phyloP scores from a whole-genome alignment of 1,284 basidiomycete species.

The Cutaneotrichosporon sp. region DNA sequence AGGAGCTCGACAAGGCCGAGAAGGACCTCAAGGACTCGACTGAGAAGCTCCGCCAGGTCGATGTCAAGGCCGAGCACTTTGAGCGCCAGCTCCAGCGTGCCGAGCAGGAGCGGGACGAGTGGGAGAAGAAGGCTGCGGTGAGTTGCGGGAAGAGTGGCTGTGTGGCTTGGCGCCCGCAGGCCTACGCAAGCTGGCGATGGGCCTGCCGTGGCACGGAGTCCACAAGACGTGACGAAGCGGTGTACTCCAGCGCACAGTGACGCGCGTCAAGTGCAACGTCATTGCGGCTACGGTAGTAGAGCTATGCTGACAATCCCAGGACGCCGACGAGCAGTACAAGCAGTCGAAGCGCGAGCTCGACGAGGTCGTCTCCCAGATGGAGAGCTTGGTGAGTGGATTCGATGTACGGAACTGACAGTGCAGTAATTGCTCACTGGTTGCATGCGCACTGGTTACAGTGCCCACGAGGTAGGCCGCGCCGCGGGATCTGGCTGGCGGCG shows the following conservation, averaged over 20 bases:
- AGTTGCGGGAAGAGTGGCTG: slow-evolving; percentile 13
- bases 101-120: slow-evolving; percentile 87
- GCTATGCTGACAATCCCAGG: slow-evolving; percentile 57
- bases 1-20: slow-evolving; percentile 92
- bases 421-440: slow-evolving; percentile 8
- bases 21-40: slow-evolving; percentile 96
- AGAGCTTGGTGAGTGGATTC: slow-evolving; percentile 59
- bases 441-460: slow-evolving; percentile 11
- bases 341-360: slow-evolving; percentile 80
- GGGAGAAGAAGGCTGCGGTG: slow-evolving; percentile 96
- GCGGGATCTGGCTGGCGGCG: slow-evolving; percentile 6
- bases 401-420: not conserved
- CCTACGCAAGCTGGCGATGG: not conserved
- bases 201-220: not conserved
- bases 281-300: not conserved
- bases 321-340: slow-evolving; percentile 70
- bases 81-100: slow-evolving; percentile 84
- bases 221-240: not conserved
- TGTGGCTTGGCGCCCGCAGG: not conserved
- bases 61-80: slow-evolving; percentile 98
- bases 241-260: not conserved
- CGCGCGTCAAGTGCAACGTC: not conserved
- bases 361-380: slow-evolving; percentile 80
- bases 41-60: slow-evolving; percentile 96
- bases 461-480: slow-evolving; percentile 9